Conservation (phyloP, 805 yeast genomes). For the Priceomyces carsonii region DNA sequence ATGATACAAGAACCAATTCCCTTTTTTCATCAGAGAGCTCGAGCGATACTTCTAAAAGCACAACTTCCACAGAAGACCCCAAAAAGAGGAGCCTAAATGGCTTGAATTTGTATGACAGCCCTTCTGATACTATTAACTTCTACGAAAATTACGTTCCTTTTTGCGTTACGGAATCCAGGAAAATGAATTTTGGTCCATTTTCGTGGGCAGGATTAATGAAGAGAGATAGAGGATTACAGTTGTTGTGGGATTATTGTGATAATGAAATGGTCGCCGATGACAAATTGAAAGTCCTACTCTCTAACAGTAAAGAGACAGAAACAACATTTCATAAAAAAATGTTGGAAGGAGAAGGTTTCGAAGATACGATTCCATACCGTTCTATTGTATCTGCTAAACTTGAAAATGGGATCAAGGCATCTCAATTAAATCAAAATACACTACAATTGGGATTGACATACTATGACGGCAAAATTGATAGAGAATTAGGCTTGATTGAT, state of each 20-base stretch:
- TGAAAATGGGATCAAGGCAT: slow-evolving; percentile 2
- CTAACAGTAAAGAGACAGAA: slow-evolving; percentile 14
- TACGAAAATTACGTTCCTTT: slow-evolving; percentile 34
- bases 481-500: slow-evolving; percentile 19
- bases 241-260: slow-evolving; percentile 6
- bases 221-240: slow-evolving; percentile 35
- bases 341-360: slow-evolving; percentile 11
- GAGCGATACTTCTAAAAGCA: slow-evolving; percentile 5
- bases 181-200: slow-evolving; percentile 48
- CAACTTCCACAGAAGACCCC: no score
- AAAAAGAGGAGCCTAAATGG: neutral
- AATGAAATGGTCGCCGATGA: neutral
- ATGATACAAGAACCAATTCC: slow-evolving; percentile 11
- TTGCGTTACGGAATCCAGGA: slow-evolving; percentile 26
- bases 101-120: slow-evolving; percentile 20
- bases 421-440: slow-evolving; percentile 14
- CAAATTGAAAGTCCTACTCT: neutral
- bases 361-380: slow-evolving; percentile 8
- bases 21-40: slow-evolving; percentile 11
- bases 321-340: slow-evolving; percentile 13
- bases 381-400: slow-evolving; percentile 1
- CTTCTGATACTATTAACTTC: slow-evolving; percentile 34
- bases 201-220: slow-evolving; percentile 44
- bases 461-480: slow-evolving; percentile 30
- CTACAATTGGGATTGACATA: slow-evolving; percentile 34